Conservation (phyloP, 768 basidiomycete species). For the Lactifluus hygrophoroides region DNA sequence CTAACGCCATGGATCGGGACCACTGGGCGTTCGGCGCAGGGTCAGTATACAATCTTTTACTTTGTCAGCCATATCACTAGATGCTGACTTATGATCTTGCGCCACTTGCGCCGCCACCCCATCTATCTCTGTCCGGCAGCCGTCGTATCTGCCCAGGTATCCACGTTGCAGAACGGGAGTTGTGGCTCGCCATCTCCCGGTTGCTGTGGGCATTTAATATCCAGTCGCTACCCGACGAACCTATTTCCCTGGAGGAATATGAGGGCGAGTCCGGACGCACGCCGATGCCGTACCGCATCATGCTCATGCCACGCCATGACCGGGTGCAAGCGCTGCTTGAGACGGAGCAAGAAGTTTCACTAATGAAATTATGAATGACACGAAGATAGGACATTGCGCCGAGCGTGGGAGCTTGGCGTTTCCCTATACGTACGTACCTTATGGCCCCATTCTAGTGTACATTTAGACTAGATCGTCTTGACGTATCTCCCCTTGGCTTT, state of each 20-base stretch:
- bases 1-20: constrained; percentile 37
- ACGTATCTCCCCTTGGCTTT: too few species aligned
- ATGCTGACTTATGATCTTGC: too few species aligned
- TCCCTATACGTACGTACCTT: background rate
- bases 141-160: constrained; percentile 38
- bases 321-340: constrained; percentile 9
- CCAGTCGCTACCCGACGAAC: constrained; percentile 33
- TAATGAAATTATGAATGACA: constrained; percentile 9
- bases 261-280: constrained; percentile 40
- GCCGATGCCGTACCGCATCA: constrained; percentile 35
- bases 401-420: background rate
- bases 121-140: constrained; percentile 7
- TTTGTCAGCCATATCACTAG: background rate
- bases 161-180: constrained; percentile 37
- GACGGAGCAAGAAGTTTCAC: constrained; percentile 10
- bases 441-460: background rate
- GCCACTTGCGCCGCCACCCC: too few species aligned
- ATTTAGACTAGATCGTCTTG: background rate
- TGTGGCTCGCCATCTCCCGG: constrained; percentile 37
- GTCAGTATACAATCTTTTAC: constrained; percentile 25
- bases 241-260: constrained; percentile 39
- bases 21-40: constrained; percentile 46
- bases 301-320: constrained; percentile 22
- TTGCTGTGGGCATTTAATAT: constrained; percentile 43
- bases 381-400: background rate